phyloP scores from a whole-genome alignment of 306 rosid species.

The Phaseolus lunatus region DNA sequence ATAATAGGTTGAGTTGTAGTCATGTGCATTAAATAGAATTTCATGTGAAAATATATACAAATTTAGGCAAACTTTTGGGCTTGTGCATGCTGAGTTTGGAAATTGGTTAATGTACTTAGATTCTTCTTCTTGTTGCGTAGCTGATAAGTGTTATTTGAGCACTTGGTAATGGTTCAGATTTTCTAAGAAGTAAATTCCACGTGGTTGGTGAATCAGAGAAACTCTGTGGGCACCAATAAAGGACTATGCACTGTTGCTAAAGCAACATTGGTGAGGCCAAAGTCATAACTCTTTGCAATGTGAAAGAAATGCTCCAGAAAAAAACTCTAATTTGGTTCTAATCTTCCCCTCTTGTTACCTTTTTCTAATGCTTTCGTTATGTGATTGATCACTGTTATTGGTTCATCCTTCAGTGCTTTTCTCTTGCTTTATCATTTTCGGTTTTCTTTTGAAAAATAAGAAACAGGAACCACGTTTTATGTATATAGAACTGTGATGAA shows the following conservation, averaged over 20 bases:
- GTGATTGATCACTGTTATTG: not conserved
- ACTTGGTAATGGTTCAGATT: conserved; percentile 36
- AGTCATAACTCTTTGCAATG: conserved; percentile 27
- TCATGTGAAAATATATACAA: not conserved
- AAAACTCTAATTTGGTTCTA: conserved; percentile 7
- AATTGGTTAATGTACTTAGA: conserved; percentile 24
- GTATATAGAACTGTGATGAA: too few relatives aligned
- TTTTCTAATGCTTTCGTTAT: not conserved
- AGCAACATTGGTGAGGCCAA: conserved; percentile 39
- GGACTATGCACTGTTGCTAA: conserved; percentile 16
- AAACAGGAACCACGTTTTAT: too few relatives aligned
- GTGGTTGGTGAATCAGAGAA: conserved; percentile 32
- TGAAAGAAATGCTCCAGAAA: conserved; percentile 1
- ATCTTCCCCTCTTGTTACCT: not conserved
- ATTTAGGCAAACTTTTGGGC: conserved; percentile 6
- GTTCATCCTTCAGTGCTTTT: not conserved
- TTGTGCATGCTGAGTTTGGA: conserved; percentile 33
- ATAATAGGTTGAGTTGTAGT: conserved; percentile 40
- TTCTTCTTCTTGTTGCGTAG: conserved; percentile 39
- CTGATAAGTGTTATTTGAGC: conserved; percentile 32
- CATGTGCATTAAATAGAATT: not conserved
- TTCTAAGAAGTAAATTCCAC: conserved; percentile 7
- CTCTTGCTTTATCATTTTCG: not conserved
- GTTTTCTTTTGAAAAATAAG: not conserved
- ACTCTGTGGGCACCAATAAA: conserved; percentile 25